These are phyloP conservation scores for Myxozyma kluyveri DNA, from an alignment of 805 yeast genomes.

Conservation along the genomic window DNA sequence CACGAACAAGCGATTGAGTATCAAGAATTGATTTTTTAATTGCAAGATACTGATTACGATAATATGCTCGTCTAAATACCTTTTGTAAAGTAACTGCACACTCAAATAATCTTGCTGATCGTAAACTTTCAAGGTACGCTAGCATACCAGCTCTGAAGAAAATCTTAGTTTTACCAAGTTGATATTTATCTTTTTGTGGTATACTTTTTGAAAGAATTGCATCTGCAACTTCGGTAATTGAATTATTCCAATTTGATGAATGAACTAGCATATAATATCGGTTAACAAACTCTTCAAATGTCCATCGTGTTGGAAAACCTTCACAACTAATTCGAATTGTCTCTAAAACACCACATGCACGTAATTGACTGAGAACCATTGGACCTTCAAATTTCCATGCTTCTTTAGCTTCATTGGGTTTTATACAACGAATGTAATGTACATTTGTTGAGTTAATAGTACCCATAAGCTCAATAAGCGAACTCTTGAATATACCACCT, in stretches of 20 bases:
- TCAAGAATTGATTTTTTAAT: conserved; percentile 52
- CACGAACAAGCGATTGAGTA: conserved; percentile 65
- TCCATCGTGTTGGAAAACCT: conserved; percentile 96
- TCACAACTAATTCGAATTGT: conserved; percentile 96
- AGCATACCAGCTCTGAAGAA: conserved; percentile 96
- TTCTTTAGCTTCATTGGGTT: conserved; percentile 88
- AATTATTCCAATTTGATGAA: conserved; percentile 61
- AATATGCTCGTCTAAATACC: conserved; percentile 62
- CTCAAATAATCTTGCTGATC: conserved; percentile 70
- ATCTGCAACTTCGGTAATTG: conserved; percentile 60
- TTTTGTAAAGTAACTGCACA: conserved; percentile 87
- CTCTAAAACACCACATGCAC: conserved; percentile 98
- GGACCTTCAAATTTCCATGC: conserved; percentile 96
- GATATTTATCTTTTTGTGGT: conserved; percentile 66
- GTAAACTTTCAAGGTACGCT: conserved; percentile 81
- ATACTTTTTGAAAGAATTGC: conserved; percentile 64
- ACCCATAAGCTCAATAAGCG: conserved; percentile 86
- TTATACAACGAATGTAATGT: conserved; percentile 95
- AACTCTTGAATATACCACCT: conserved; percentile 90
- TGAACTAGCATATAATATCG: conserved; percentile 81
- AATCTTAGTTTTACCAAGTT: conserved; percentile 88
- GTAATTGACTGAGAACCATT: conserved; percentile 89
- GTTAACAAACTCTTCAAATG: conserved; percentile 87
- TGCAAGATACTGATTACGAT: conserved; percentile 59
- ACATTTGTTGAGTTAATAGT: conserved; percentile 94